phyloP scores from a whole-genome alignment of 495 filamentous ascomycete genomes.

The Cercophora sp. region DNA sequence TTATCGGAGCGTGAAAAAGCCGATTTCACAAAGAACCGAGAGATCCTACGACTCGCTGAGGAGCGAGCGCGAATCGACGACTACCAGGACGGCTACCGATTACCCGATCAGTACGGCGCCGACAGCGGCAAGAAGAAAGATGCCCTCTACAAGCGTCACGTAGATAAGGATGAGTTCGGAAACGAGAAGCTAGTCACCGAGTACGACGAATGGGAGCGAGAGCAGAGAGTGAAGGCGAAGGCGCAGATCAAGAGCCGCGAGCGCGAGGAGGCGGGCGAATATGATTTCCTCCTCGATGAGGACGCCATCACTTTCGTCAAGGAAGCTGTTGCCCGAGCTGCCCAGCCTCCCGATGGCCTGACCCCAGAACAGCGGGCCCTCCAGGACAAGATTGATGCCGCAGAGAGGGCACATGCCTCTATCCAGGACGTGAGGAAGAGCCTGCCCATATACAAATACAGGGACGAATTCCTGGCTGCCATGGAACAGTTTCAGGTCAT shows the following conservation, averaged over 20 bases:
- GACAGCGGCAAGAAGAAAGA: slow-evolving; percentile 88
- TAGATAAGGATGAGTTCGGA: slow-evolving; percentile 82
- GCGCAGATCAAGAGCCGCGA: slow-evolving; percentile 74
- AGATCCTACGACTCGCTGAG: slow-evolving; percentile 82
- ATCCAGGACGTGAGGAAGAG: slow-evolving; percentile 92
- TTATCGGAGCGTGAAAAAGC: slow-evolving; percentile 77
- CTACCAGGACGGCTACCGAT: slow-evolving; percentile 85
- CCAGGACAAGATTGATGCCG: slow-evolving; percentile 75
- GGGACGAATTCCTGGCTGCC: slow-evolving; percentile 66
- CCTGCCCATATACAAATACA: slow-evolving; percentile 83
- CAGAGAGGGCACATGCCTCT: slow-evolving; percentile 75
- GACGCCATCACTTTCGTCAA: slow-evolving; percentile 82
- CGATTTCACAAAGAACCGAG: slow-evolving; percentile 86
- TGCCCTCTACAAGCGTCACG: slow-evolving; percentile 84
- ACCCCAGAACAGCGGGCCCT: slow-evolving; percentile 75
- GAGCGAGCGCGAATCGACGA: slow-evolving; percentile 87
- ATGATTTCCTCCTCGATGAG: slow-evolving; percentile 93
- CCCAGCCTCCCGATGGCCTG: slow-evolving; percentile 48
- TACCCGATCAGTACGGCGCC: slow-evolving; percentile 92
- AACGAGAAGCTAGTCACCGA: slow-evolving; percentile 90
- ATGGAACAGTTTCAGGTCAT: slow-evolving; percentile 73
- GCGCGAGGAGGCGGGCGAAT: slow-evolving; percentile 78
- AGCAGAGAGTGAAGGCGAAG: slow-evolving; percentile 86
- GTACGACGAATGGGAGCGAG: slow-evolving; percentile 92
- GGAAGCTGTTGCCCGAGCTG: slow-evolving; percentile 61